phyloP scores from a whole-genome alignment of 202 grass and related monocot species.

The Sporobolus alterniflorus region DNA sequence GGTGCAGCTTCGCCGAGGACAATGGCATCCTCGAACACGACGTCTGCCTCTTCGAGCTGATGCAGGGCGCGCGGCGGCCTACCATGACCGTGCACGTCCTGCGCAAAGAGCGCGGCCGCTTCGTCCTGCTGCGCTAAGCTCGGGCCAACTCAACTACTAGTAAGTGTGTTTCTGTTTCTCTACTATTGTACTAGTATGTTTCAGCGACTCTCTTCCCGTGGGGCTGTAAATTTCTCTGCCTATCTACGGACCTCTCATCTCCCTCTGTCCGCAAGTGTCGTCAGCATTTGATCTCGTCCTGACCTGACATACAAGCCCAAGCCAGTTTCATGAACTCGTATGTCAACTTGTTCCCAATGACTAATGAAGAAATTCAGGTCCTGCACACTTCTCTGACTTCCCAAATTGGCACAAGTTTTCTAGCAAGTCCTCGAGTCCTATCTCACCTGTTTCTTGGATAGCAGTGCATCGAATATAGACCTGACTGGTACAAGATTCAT shows the following conservation, averaged over 20 bases:
- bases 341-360: background rate
- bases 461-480: background rate
- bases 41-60: constrained; percentile 60
- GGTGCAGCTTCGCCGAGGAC: constrained; percentile 42
- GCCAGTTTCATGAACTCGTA: no score
- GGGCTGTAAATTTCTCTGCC: no score
- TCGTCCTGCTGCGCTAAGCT: constrained; percentile 25
- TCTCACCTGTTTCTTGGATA: background rate
- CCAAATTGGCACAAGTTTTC: background rate
- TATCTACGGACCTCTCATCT: no score
- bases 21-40: constrained; percentile 37
- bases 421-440: background rate
- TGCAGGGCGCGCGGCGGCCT: background rate
- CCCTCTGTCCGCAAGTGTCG: no score
- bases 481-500: background rate
- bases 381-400: background rate
- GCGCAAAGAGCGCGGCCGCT: constrained; percentile 32
- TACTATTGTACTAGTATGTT: no score
- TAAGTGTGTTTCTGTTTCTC: background rate
- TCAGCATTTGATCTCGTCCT: no score
- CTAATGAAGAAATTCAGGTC: no score
- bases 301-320: no score
- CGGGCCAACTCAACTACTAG: no score
- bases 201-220: no score
- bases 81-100: constrained; percentile 45